phyloP scores from a whole-genome alignment of 805 yeast species.

The Soucietia sequanensis region DNA sequence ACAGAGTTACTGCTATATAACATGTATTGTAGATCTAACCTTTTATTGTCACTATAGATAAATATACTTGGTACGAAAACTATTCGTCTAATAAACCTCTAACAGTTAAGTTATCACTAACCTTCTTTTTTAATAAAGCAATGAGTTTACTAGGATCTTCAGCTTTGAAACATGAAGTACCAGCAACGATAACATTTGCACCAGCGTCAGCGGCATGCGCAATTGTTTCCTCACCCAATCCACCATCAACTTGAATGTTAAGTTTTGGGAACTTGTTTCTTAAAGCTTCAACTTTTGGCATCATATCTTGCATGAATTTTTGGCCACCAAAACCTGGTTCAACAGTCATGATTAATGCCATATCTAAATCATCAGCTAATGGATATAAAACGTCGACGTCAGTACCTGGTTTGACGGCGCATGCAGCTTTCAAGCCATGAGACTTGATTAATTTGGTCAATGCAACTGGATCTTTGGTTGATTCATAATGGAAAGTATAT shows the following conservation, averaged over 20 bases:
- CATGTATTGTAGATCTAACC: not conserved
- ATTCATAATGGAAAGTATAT: constrained; percentile 94
- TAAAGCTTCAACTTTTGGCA: constrained; percentile 86
- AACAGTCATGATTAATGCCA: constrained; percentile 97
- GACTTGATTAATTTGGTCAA: constrained; percentile 73
- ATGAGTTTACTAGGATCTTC: constrained; percentile 76
- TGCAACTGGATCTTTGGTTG: constrained; percentile 73
- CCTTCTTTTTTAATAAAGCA: constrained; percentile 61
- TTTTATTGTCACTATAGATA: constrained; percentile 1
- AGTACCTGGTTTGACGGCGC: constrained; percentile 93
- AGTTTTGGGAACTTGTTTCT: constrained; percentile 73
- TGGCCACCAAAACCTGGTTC: constrained; percentile 99
- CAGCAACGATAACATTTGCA: constrained; percentile 97
- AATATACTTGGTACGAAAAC: constrained; percentile 1
- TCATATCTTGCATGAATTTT: constrained; percentile 91
- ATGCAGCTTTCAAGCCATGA: constrained; percentile 88
- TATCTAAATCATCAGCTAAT: constrained; percentile 74
- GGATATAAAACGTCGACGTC: constrained; percentile 79
- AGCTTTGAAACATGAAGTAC: constrained; percentile 90
- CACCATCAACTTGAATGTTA: constrained; percentile 96
- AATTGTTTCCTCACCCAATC: constrained; percentile 82
- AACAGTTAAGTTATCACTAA: constrained; percentile 45
- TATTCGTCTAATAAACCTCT: constrained; percentile 37
- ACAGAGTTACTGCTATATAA: not conserved
- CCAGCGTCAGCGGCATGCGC: constrained; percentile 93